These are phyloP conservation scores for Endoconidiophora laricicola DNA, from an alignment of 2,329 filamentous ascomycete species.

Conservation along the genomic window DNA sequence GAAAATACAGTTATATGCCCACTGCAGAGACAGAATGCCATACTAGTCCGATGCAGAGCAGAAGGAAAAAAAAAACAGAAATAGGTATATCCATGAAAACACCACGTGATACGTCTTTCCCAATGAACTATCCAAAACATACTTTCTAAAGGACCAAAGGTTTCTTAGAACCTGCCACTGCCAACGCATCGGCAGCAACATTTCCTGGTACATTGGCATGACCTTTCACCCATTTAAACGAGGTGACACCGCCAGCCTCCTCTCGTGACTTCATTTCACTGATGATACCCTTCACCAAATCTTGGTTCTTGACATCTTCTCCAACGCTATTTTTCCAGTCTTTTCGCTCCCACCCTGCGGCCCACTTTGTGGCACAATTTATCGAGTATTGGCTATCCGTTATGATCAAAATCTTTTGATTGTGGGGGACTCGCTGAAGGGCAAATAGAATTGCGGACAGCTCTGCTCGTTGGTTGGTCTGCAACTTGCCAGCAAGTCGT, in stretches of 20 bases:
- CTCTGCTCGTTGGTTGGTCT: conserved; percentile 96
- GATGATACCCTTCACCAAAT: conserved; percentile 60
- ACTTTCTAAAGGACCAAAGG: too few species aligned
- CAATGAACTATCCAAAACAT: too few species aligned
- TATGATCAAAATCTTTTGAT: conserved; percentile 56
- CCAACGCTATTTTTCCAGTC: conserved; percentile 59
- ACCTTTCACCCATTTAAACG: conserved; percentile 81
- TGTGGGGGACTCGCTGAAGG: conserved; percentile 53
- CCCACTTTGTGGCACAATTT: conserved; percentile 78
- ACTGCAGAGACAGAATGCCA: too few species aligned
- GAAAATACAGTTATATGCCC: too few species aligned
- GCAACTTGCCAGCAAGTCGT: conserved; percentile 51
- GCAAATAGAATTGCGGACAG: conserved; percentile 75
- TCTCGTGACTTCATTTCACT: conserved; percentile 54
- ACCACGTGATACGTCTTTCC: too few species aligned
- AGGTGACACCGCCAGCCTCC: conserved; percentile 40
- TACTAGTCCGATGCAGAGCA: too few species aligned
- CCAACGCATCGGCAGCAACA: conserved; percentile 60
- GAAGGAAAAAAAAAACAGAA: too few species aligned
- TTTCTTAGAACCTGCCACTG: conserved; percentile 28
- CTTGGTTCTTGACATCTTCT: conserved; percentile 68
- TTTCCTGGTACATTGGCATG: conserved; percentile 62
- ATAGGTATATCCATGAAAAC: too few species aligned
- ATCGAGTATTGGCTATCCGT: conserved; percentile 89
- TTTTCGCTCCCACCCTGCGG: conserved; percentile 54